Conservation (phyloP, 2,329 filamentous ascomycete species). For the Parafenestella ontariensis region DNA sequence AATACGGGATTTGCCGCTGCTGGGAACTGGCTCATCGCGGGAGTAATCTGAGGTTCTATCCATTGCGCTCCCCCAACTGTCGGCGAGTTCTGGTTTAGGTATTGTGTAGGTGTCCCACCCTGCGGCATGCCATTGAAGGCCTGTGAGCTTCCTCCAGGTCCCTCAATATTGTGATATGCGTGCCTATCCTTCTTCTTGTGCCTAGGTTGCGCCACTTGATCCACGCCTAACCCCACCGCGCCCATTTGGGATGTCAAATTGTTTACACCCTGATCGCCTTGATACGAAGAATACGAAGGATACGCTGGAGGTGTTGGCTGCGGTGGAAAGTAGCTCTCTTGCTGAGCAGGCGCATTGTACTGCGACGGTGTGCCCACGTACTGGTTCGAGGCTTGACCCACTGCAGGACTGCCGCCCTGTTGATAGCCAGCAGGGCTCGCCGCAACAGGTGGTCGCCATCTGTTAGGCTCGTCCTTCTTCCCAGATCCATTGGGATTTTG, state of each 20-base stretch:
- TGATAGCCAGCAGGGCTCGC: slow-evolving; percentile 54
- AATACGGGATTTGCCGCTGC: slow-evolving; percentile 62
- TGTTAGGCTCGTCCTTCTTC: slow-evolving; percentile 39
- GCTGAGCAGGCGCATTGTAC: slow-evolving; percentile 36
- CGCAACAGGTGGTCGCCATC: slow-evolving; percentile 52
- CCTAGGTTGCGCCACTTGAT: slow-evolving; percentile 57
- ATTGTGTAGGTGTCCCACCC: slow-evolving; percentile 63
- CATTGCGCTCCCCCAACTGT: slow-evolving; percentile 48
- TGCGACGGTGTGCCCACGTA: slow-evolving; percentile 38
- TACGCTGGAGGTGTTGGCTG: slow-evolving; percentile 37
- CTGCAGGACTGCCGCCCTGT: slow-evolving; percentile 47
- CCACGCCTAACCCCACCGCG: slow-evolving; percentile 32
- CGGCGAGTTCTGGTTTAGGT: slow-evolving; percentile 59
- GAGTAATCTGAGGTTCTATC: slow-evolving; percentile 51
- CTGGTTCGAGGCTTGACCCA: slow-evolving; percentile 39
- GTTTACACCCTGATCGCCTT: slow-evolving; percentile 44
- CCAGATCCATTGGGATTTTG: slow-evolving; percentile 37
- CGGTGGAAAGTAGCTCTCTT: slow-evolving; percentile 53
- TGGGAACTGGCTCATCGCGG: slow-evolving; percentile 67
- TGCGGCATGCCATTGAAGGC: slow-evolving; percentile 73
- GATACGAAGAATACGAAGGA: slow-evolving; percentile 21
- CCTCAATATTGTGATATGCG: slow-evolving; percentile 86
- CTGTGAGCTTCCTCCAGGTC: slow-evolving; percentile 69
- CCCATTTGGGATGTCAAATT: slow-evolving; percentile 38
- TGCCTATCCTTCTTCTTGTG: slow-evolving; percentile 93